phyloP scores from a whole-genome alignment of 208 protist genomes.

The Crithidia brevicula region DNA sequence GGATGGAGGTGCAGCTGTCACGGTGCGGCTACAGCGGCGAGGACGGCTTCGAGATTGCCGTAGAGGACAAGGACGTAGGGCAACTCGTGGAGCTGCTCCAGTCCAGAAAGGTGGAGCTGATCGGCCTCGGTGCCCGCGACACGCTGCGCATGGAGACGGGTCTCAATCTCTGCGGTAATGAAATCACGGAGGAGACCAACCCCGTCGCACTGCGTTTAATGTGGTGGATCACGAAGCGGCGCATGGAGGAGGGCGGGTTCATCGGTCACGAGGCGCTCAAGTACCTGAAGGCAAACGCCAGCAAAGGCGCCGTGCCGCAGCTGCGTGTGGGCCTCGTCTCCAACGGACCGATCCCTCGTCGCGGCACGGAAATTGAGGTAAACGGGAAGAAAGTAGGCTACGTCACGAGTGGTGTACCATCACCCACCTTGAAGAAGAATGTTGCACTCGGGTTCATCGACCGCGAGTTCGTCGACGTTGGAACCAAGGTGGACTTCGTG shows the following conservation, averaged over 20 bases:
- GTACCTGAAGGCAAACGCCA: slow-evolving; percentile 37
- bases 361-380: slow-evolving; percentile 63
- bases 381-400: slow-evolving; percentile 83
- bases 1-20: slow-evolving; percentile 65
- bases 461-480: slow-evolving; percentile 62
- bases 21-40: slow-evolving; percentile 98
- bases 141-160: slow-evolving; percentile 97
- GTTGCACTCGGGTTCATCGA: slow-evolving; percentile 95
- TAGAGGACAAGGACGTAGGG: slow-evolving; percentile 39
- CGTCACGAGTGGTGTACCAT: slow-evolving; percentile 91
- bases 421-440: slow-evolving; percentile 86
- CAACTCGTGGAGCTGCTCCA: slow-evolving; percentile 66
- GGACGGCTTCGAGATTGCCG: slow-evolving; percentile 98
- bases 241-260: slow-evolving; percentile 93
- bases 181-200: slow-evolving; percentile 94
- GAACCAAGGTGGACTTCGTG: slow-evolving; percentile 78
- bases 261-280: slow-evolving; percentile 90
- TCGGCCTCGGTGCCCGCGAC: slow-evolving; percentile 96
- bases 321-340: slow-evolving; percentile 92
- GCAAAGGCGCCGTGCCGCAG: slow-evolving; percentile 49
- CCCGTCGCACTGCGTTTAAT: slow-evolving; percentile 94
- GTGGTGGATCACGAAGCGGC: slow-evolving; percentile 96
- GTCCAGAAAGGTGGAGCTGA: slow-evolving; percentile 49
- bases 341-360: slow-evolving; percentile 89
- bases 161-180: slow-evolving; percentile 98